These are phyloP conservation scores for Strobilomyces echinocephalus DNA, from an alignment of 768 basidiomycete genomes.

Conservation along the genomic window DNA sequence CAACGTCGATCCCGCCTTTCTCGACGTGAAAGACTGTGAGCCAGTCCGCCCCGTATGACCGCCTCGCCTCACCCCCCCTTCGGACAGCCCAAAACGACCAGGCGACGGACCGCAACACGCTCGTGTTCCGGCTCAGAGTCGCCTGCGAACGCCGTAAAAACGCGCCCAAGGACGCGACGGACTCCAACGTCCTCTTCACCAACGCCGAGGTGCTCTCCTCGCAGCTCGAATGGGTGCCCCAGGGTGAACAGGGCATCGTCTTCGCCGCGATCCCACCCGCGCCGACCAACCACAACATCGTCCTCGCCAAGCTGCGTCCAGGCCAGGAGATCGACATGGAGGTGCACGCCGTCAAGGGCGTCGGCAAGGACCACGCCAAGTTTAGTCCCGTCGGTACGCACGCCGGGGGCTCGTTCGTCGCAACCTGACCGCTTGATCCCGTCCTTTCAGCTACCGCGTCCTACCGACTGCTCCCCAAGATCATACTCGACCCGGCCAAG, in stretches of 20 bases:
- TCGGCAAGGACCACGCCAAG: conserved; percentile 94
- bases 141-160: conserved; percentile 59
- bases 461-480: conserved; percentile 86
- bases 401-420: neutral
- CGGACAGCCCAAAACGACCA: conserved; percentile 43
- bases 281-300: conserved; percentile 76
- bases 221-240: conserved; percentile 70
- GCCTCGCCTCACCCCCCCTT: neutral
- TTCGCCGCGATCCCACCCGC: conserved; percentile 52
- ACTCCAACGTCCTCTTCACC: conserved; percentile 62
- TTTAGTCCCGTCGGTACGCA: conserved; percentile 87
- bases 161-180: conserved; percentile 46
- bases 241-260: conserved; percentile 71
- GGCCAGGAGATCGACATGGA: conserved; percentile 85
- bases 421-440: neutral
- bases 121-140: conserved; percentile 77
- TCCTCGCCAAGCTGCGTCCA: conserved; percentile 86
- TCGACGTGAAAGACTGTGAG: conserved; percentile 52
- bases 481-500: conserved; percentile 61
- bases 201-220: conserved; percentile 66
- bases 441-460: conserved; percentile 76
- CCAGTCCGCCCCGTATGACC: neutral
- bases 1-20: conserved; percentile 71
- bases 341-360: conserved; percentile 86
- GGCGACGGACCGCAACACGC: conserved; percentile 84